A percentile compares a stretch with the other conserved stretches of the same genome.
phyloP scores from a whole-genome alignment of 2,329 filamentous ascomycete species.

The Fusarium armeniacum region DNA sequence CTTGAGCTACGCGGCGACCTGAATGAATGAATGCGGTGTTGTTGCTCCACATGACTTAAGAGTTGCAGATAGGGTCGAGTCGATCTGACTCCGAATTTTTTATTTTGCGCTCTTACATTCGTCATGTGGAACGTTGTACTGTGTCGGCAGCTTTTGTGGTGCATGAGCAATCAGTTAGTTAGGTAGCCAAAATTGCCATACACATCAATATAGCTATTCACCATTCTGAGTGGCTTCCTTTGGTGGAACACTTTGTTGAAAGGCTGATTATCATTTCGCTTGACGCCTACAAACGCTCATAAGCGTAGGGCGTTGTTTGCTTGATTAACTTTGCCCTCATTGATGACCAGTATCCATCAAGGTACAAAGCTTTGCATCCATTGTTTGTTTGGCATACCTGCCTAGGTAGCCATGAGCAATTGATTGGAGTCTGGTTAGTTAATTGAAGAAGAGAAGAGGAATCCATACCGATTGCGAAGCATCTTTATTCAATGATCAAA shows the following conservation, averaged over 20 bases:
- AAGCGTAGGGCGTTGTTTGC: neutral
- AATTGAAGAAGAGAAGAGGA: neutral
- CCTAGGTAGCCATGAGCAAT: neutral
- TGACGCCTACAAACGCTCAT: neutral
- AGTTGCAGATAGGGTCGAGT: slow-evolving; percentile 17
- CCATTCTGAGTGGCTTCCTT: neutral
- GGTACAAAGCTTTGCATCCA: neutral
- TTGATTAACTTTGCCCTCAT: neutral
- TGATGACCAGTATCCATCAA: neutral
- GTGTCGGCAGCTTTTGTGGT: slow-evolving; percentile 20
- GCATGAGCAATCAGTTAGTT: neutral
- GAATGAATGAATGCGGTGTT: slow-evolving; percentile 28
- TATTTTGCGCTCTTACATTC: slow-evolving; percentile 3
- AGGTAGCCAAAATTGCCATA: slow-evolving; percentile 29
- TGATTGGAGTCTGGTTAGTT: neutral
- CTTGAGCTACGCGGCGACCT: slow-evolving; percentile 28
- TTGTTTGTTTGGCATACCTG: neutral
- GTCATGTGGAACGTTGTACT: slow-evolving; percentile 26
- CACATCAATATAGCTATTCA: slow-evolving; percentile 25
- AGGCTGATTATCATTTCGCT: too few species aligned
- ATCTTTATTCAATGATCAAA: neutral
- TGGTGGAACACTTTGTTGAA: neutral
- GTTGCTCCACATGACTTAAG: slow-evolving; percentile 7
- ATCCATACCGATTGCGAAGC: too few species aligned
- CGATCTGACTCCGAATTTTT: neutral